A percentile compares a stretch with the other conserved stretches of the same genome.
Evolutionary conservation across 306 rosid species (phyloP).

Genomic region (Gastrolobium bilobum): DNA sequence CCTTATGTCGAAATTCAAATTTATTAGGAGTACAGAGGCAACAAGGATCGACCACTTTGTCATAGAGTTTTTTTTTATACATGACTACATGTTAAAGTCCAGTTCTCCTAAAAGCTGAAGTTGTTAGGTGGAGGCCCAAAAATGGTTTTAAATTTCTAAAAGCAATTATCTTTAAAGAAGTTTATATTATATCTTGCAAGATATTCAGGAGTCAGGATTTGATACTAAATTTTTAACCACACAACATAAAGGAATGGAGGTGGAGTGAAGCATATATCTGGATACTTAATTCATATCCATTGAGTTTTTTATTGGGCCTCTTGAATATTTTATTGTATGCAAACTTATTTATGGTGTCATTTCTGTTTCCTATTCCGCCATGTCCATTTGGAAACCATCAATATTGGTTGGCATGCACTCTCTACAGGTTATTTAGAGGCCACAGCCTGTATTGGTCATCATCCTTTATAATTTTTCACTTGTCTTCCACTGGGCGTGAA

Average conservation of each 20-base stretch:
- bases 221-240: not conserved
- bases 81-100: not conserved
- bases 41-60: not conserved
- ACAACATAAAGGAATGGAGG: not conserved
- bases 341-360: slow-evolving; percentile 22
- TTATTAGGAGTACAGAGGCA: not conserved
- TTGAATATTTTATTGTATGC: not conserved
- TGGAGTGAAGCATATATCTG: not conserved
- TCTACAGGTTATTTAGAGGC: slow-evolving; percentile 5
- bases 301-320: slow-evolving; percentile 1
- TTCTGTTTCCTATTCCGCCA: slow-evolving; percentile 13
- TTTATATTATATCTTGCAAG: slow-evolving; percentile 18
- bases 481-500: not conserved
- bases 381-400: not conserved
- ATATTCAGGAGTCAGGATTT: not conserved
- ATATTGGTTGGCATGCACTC: slow-evolving; percentile 4
- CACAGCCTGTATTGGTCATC: not conserved
- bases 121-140: not conserved
- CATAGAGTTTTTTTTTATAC: not conserved
- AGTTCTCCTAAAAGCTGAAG: slow-evolving; percentile 8
- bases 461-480: not conserved
- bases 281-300: not conserved
- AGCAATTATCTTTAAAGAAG: not conserved
- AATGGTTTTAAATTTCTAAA: slow-evolving; percentile 5
- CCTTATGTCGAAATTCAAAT: not conserved